Base-by-base conservation (phyloP, 306 rosid genomes). In the Dalbergia oliveri region DNA sequence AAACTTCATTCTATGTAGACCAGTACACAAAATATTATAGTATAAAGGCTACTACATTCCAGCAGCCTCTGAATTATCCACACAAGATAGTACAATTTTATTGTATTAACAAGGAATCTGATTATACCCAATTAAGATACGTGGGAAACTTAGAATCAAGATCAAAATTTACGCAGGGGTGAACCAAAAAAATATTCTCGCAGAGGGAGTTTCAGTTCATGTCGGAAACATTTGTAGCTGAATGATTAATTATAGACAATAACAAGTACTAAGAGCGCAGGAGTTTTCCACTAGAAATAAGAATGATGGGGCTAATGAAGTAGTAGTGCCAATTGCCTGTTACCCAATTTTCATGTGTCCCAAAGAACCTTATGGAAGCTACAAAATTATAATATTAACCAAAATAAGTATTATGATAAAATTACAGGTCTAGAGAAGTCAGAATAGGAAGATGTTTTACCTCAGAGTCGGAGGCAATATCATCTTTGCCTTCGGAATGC, bases 381-480 rank as follows among this genome's bases (percentile, higher is more conserved):
- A 72, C 11, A 64, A 58, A 26, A 61, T 26, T 9, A 35, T 3
- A 15, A 33, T 60, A 23, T 63, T 56, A 49, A 65, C 66, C 39
- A 21, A 51, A 11, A 43, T 61, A 77, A 54, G 31, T 34, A 65
- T 26, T 34, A 65, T 26, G 14, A 43, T 58, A 58, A 47, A 79
- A 54, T 9, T 16, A 31, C 6, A 45, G 21, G 37, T 60, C 66
- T 72, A n/a, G 23, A 61, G 35, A 5, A 13, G 47, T 81, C 60
- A 57, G 35, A 76, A 69, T 75, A 82, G 53, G 62, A 79, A 71
- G 41, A 21, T 9, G 47, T 10, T 35, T 59, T 84, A 94, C 98
- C 94, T 90, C 98, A 26, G 88, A 85, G 58, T 85, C 94, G 21
- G 93, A 88, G 66, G 86, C 83, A 77, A 69, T 85, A 53, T 88